Evolutionary conservation across 1,139 yeast species (phyloP), one percentile per base, ranked within the genome.

Genomic region (Geotrichum phurueaensis): DNA sequence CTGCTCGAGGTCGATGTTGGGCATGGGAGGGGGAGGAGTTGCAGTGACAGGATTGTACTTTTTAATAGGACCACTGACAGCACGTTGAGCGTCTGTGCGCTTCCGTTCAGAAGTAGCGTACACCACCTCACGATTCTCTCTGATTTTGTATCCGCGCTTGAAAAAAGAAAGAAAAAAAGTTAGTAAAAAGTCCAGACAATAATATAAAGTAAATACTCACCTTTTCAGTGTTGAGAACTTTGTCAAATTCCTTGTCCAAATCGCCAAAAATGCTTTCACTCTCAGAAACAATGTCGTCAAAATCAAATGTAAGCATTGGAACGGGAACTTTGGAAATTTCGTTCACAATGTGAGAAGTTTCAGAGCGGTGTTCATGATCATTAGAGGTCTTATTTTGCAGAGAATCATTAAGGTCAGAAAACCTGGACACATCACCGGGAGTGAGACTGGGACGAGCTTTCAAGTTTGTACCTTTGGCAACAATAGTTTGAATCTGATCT

Each of bases 251-350:
- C 39, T 70, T 69, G 48, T 69, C 70, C 53, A 77, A 56, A 51
- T 79, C 81, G 53, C 73, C 76, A 66, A 80, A 77, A 39, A 75
- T 69, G 12, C 70, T 64, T 59, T 77, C 80, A 51, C 77, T 79
- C 27, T 59, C 62, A 7, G 62, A 54, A 23, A 77, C 71, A 12
- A 76, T 76, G 15, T 74, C 78, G 20, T 75, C 74, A 27, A 65
- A 64, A 29, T 64, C 62, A 39, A 70, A 64, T 29, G 67, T 66
- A 33, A 71, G 65, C 54, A 66, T 31, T 15, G 70, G 70, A n/a
- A 79, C 81, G 22, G 70, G 67, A 2, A 77, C 75, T 49, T 79
- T 74, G 2, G 82, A 77, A 0, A 82, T 82, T 47, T 71, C 75
- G 61, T 77, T 79, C 63, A 73, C 79, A 51, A 77, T 66, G 29